These are phyloP conservation scores for Pisolithus orientalis DNA, from an alignment of 768 basidiomycete species.

Conservation along the genomic window DNA sequence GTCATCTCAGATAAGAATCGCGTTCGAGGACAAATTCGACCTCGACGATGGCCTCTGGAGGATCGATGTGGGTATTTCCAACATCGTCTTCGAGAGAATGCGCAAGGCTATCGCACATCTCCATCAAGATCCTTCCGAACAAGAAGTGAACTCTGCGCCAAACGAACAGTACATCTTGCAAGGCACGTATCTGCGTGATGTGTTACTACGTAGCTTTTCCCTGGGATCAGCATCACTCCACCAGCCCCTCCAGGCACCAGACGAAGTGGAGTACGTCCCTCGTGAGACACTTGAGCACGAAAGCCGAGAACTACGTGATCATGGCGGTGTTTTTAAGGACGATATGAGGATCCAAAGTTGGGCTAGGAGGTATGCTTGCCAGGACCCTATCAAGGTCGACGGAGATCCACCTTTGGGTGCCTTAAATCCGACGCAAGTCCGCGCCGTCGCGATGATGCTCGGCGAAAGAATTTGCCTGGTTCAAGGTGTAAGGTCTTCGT, in stretches of 20 bases:
- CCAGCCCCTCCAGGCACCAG: slow-evolving; percentile 32
- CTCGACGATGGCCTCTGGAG: slow-evolving; percentile 48
- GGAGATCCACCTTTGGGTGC: slow-evolving; percentile 67
- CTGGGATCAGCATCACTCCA: slow-evolving; percentile 18
- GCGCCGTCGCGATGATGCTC: slow-evolving; percentile 84
- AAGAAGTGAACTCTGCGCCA: slow-evolving; percentile 28
- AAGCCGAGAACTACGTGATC: slow-evolving; percentile 16
- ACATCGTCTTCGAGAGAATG: slow-evolving; percentile 65
- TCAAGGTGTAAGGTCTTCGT: slow-evolving; percentile 62
- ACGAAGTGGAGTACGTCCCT: slow-evolving; percentile 33
- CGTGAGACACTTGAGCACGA: slow-evolving; percentile 35
- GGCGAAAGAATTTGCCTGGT: slow-evolving; percentile 72
- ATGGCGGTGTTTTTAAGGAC: slow-evolving; percentile 52
- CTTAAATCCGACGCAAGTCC: slow-evolving; percentile 71
- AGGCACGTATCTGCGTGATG: slow-evolving; percentile 70
- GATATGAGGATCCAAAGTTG: slow-evolving; percentile 80
- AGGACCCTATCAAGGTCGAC: slow-evolving; percentile 57
- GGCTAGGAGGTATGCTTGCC: slow-evolving; percentile 59
- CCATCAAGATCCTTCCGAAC: slow-evolving; percentile 42
- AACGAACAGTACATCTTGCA: slow-evolving; percentile 50
- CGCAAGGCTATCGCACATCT: slow-evolving; percentile 55
- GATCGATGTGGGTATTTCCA: slow-evolving; percentile 65
- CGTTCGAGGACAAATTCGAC: slow-evolving; percentile 47
- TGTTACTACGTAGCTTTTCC: slow-evolving; percentile 56
- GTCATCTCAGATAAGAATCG: slow-evolving; percentile 48